A percentile compares a stretch with the other conserved stretches of the same genome.
These are phyloP conservation scores for Mrakia hoshinonis DNA, from an alignment of 768 basidiomycete genomes.

Conservation along the genomic window DNA sequence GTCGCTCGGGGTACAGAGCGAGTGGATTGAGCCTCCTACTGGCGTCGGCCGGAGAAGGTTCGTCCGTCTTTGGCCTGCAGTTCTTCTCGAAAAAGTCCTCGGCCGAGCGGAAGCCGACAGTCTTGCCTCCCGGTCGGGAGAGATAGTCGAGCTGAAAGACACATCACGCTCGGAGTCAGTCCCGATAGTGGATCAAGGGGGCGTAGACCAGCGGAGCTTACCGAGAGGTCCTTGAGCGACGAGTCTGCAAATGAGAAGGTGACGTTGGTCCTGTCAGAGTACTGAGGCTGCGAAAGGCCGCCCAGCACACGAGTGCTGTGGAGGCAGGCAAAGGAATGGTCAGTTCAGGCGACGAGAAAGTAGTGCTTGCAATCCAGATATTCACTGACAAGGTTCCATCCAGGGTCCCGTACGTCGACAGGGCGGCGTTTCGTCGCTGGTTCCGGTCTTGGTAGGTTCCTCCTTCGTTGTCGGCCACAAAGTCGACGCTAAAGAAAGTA, in stretches of 20 bases:
- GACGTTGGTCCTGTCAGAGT: no score
- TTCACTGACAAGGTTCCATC: neutral
- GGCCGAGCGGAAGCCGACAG: neutral
- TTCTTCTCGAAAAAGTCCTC: neutral
- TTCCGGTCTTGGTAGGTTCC: slow-evolving; percentile 11
- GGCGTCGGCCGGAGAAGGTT: neutral
- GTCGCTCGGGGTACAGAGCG: no score
- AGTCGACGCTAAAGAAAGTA: neutral
- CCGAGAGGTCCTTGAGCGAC: no score
- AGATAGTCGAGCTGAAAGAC: neutral
- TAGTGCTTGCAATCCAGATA: neutral
- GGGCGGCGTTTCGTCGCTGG: neutral
- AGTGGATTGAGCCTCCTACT: no score
- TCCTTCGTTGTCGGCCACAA: slow-evolving; percentile 2
- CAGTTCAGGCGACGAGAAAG: no score
- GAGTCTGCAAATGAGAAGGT: no score
- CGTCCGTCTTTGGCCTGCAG: neutral
- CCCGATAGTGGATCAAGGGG: no score
- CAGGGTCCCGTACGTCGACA: neutral
- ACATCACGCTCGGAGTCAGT: no score
- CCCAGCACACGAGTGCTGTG: no score
- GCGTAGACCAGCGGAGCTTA: no score
- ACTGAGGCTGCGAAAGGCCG: no score
- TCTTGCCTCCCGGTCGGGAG: neutral
- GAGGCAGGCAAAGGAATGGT: no score